Percentiles rank a stretch among this genome's conserved stretches.
Evolutionary conservation across 2,329 filamentous ascomycete genomes (phyloP).

Genomic region (Calonectria henricotiae): DNA sequence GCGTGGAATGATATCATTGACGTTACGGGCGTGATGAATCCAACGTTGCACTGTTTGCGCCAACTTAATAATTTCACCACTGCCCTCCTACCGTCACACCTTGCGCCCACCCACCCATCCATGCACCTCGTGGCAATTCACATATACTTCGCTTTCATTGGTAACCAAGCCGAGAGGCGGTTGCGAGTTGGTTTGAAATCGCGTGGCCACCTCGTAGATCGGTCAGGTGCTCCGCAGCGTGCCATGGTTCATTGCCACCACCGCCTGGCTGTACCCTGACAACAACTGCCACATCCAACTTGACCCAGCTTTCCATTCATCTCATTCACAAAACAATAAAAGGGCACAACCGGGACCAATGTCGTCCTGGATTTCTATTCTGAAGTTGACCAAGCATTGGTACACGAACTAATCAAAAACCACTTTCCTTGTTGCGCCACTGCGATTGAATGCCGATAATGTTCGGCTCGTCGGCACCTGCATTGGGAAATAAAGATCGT

Average conservation of each 20-base stretch:
- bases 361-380: background rate
- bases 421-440: background rate
- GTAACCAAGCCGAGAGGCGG: slow-evolving; percentile 18
- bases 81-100: slow-evolving; percentile 1
- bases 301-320: slow-evolving; percentile 18
- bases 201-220: slow-evolving; percentile 38
- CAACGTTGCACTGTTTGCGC: slow-evolving; percentile 8
- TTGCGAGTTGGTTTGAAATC: slow-evolving; percentile 22
- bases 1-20: slow-evolving; percentile 6
- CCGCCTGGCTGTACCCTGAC: slow-evolving; percentile 42
- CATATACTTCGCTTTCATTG: slow-evolving; percentile 17
- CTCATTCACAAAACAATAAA: slow-evolving; percentile 25
- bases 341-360: background rate
- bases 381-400: background rate
- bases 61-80: background rate
- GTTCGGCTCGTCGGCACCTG: slow-evolving; percentile 31
- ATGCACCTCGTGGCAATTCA: slow-evolving; percentile 6
- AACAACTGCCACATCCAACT: slow-evolving; percentile 30
- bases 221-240: slow-evolving; percentile 44
- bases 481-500: slow-evolving; percentile 3
- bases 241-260: slow-evolving; percentile 24
- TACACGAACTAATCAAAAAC: background rate
- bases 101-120: background rate
- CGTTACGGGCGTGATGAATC: background rate
- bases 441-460: background rate